phyloP scores from a whole-genome alignment of 495 filamentous ascomycete species.

The Hyaloscypha hepaticicola region DNA sequence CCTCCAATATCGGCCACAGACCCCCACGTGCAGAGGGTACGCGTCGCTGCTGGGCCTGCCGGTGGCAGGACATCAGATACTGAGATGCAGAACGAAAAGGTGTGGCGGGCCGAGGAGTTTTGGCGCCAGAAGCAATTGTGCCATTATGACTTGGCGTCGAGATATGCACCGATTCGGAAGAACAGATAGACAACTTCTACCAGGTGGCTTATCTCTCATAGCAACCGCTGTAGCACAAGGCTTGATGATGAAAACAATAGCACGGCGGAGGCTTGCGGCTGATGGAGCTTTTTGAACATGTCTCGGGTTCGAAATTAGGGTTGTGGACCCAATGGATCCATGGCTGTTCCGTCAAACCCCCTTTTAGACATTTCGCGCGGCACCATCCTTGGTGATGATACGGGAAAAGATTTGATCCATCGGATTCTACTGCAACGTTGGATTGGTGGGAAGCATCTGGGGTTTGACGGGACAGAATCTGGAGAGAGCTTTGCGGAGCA shows the following conservation, averaged over 20 bases:
- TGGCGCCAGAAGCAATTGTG: neutral
- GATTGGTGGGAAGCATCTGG: neutral
- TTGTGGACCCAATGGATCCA: neutral
- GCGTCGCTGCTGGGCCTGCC: neutral
- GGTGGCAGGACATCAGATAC: neutral
- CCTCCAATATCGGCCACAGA: neutral
- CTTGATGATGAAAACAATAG: slow-evolving; percentile 3
- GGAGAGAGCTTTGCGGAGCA: neutral
- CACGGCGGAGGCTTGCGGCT: slow-evolving; percentile 2
- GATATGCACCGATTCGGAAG: neutral
- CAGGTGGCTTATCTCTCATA: neutral
- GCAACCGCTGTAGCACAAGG: neutral
- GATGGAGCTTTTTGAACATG: neutral
- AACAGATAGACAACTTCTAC: neutral
- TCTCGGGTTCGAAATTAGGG: slow-evolving; percentile 1
- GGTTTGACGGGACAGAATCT: neutral
- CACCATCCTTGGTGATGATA: neutral
- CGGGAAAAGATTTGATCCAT: neutral
- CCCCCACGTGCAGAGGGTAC: neutral
- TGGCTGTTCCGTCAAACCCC: neutral
- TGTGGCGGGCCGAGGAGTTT: neutral
- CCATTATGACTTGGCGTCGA: neutral
- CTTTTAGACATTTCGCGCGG: neutral
- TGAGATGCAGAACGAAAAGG: neutral
- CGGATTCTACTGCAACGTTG: neutral